Conservation (phyloP, 345 rosid species). For the Reutealis trisperma region DNA sequence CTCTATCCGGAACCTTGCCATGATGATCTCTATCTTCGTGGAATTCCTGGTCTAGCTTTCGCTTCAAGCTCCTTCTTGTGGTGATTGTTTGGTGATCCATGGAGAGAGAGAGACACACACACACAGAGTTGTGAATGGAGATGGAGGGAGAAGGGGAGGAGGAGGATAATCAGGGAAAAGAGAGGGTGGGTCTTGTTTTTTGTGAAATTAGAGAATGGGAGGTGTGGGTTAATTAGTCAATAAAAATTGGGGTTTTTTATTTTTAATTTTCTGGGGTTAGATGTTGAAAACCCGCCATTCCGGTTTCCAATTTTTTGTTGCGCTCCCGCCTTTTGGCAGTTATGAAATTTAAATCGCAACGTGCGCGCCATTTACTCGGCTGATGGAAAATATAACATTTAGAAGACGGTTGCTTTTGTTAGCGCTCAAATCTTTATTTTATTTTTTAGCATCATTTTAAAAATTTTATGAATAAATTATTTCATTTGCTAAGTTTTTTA, state of each 20-base stretch:
- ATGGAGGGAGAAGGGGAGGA: neutral
- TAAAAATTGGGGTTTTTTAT: neutral
- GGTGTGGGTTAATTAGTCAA: neutral
- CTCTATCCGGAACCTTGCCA: constrained; percentile 30
- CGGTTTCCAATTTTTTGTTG: neutral
- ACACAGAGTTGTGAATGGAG: neutral
- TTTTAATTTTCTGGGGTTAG: neutral
- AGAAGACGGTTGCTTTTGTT: too few relatives aligned
- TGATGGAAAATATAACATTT: neutral
- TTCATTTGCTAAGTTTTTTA: too few relatives aligned
- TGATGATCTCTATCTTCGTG: constrained; percentile 23
- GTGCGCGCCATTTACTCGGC: neutral
- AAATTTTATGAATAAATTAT: too few relatives aligned
- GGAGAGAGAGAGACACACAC: neutral
- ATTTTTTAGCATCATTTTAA: too few relatives aligned
- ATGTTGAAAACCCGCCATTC: neutral
- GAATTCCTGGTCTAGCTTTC: constrained; percentile 49
- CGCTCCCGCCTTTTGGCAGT: constrained; percentile 5
- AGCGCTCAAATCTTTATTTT: too few relatives aligned
- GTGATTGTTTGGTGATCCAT: constrained; percentile 51
- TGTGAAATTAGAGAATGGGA: neutral
- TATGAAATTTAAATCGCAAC: neutral
- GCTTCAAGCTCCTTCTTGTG: constrained; percentile 49
- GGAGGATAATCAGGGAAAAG: constrained; percentile 15
- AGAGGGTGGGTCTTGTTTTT: neutral